phyloP scores from a whole-genome alignment of 2,329 filamentous ascomycete species.

The Cladosporium sphaerospermum region DNA sequence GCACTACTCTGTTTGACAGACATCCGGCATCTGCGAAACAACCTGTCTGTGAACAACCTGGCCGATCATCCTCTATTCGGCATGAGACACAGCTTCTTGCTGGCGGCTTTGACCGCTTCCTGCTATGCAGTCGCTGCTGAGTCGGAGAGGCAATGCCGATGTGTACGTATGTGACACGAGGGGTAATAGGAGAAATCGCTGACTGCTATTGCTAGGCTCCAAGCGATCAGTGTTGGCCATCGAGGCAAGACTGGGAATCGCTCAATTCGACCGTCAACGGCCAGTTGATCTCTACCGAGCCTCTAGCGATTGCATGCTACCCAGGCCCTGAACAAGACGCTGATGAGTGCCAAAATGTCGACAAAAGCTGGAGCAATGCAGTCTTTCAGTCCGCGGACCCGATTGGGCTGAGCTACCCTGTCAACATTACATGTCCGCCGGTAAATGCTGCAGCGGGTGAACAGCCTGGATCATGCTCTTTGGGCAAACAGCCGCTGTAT shows the following conservation, averaged over 20 bases:
- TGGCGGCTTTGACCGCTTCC: background rate
- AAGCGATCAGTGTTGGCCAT: constrained; percentile 32
- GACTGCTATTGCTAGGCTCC: background rate
- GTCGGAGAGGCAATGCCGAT: background rate
- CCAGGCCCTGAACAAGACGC: constrained; percentile 23
- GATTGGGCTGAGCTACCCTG: constrained; percentile 26
- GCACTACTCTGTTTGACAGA: background rate
- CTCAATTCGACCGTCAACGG: constrained; percentile 32
- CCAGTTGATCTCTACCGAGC: constrained; percentile 28
- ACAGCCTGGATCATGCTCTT: constrained; percentile 19
- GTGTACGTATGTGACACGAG: background rate
- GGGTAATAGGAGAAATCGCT: background rate
- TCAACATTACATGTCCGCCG: constrained; percentile 24
- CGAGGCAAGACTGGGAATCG: constrained; percentile 22
- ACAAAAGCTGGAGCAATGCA: constrained; percentile 23
- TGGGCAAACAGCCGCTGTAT: constrained; percentile 25
- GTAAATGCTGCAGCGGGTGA: constrained; percentile 21
- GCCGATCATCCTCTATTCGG: background rate
- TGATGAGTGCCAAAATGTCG: constrained; percentile 22
- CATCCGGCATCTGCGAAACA: background rate
- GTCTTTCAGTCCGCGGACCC: constrained; percentile 25
- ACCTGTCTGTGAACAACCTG: background rate
- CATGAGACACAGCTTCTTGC: constrained; percentile 2
- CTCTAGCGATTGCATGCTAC: constrained; percentile 33
- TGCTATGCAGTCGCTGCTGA: background rate